Base-by-base conservation (phyloP, 73 alveolate genomes). In the Paramecium primaurelia region DNA sequence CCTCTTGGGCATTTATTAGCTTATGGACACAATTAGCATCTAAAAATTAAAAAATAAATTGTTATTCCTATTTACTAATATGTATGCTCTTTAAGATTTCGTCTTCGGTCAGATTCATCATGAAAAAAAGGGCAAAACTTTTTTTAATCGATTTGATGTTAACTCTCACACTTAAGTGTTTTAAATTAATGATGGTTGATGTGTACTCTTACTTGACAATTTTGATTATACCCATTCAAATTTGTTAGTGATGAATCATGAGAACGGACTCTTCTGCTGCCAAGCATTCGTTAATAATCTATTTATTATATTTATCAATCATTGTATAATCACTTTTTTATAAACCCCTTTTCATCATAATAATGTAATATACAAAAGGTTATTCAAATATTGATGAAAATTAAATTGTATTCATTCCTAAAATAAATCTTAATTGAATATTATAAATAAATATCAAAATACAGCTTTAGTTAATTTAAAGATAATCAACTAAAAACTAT, bases 101-200 rank as follows among this genome's bases (percentile, higher is more conserved):
- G 77, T 88, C 98, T 94, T 49, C 96, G 93, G 59, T 95, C 98
- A 22, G 80, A 64, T 58, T 88, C 68, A 34, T 93, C 96, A 86
- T 95, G 98, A 84, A 92, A 95, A 47, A 73, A 86, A 47, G 95
- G 94, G 51, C 98, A 95, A 83, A 92, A 80, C 92, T 95, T 94
- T 10, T 58, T 71, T 68, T 94, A 75, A 75, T 45, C 93, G 68
- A 89, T 95, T 71, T 68, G 73, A 11, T 77, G 77, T 26, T 59
- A 42, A n/a, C 64, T 54, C 28, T 58, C 59, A 49, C 96, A 93
- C 51, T 64, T 22, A n/a, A 28, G 42, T 0, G 93, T 91, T 88
- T 93, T 93, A 64, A 93, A 93, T 54, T 54, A 22, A 1, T 54
- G 69, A 54, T 54, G 69, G 69, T 54, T n/a, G 69, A 54, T 54